These are phyloP conservation scores for Flaveria bidentis DNA, from an alignment of 129 eudicot species.

Conservation along the genomic window DNA sequence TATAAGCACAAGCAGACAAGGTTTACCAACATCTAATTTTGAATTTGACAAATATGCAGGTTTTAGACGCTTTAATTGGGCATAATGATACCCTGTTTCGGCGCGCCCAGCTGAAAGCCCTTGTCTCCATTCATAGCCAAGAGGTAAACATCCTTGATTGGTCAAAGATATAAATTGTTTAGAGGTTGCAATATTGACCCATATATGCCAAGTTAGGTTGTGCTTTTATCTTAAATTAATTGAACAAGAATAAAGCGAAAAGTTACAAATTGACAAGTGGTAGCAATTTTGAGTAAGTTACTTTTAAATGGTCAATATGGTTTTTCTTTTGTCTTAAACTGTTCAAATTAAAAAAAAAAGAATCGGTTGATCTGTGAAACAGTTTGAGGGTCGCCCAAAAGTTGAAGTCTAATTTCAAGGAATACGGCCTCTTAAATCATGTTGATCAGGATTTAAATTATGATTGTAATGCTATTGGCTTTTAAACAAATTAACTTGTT, in stretches of 20 bases:
- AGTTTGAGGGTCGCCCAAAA: background rate
- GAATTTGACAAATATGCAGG: slow-evolving; percentile 44
- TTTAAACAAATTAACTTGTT: background rate
- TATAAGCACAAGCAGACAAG: background rate
- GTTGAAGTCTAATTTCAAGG: background rate
- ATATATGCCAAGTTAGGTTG: background rate
- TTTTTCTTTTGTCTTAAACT: background rate
- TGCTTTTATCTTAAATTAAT: background rate
- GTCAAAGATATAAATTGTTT: slow-evolving; percentile 10
- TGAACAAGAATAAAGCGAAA: background rate
- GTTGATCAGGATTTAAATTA: background rate
- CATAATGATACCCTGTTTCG: slow-evolving; percentile 79
- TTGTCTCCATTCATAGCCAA: slow-evolving; percentile 86
- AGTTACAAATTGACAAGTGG: background rate
- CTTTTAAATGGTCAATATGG: background rate
- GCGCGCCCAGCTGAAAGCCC: slow-evolving; percentile 94
- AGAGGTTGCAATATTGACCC: background rate
- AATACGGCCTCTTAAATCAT: background rate
- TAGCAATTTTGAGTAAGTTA: background rate
- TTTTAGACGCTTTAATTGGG: slow-evolving; percentile 80
- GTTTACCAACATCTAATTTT: slow-evolving; percentile 11
- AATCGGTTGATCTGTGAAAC: background rate
- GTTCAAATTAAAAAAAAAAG: background rate
- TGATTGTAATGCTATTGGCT: background rate
- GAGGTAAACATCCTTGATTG: slow-evolving; percentile 57